Base-by-base conservation (phyloP, 129 eudicot species). In the Ambrosia trifida region DNA sequence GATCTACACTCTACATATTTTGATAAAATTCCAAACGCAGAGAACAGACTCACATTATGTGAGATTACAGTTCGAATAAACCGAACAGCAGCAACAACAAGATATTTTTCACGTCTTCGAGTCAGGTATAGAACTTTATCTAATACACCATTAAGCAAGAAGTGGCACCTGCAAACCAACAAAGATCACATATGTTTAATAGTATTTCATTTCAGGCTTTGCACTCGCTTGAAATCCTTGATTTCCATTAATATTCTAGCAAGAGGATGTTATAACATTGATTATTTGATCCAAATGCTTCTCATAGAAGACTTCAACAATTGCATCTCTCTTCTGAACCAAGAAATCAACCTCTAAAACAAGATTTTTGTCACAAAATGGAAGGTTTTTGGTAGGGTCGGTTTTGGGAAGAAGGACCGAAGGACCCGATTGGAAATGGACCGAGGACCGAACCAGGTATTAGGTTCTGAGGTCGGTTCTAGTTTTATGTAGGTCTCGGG, bases 121-220 rank as follows among this genome's bases (percentile, higher is more conserved):
- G 98, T 87, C 74, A 94, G 76, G 72, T 57, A 62, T 70, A 94
- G 32, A 72, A 94, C 90, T 80, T 90, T 94, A 77, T 84, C 96
- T 44, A 94, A 76, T 12, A 72, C 82, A 57, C 85, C 88, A 70
- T 82, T 88, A 51, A 84, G 85, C 80, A 91, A 89, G 72, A 91
- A 91, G 78, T 82, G 76, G 83, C 89, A 84, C 83, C 97, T 91
- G 85, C 69, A 79, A 65, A 57, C 63, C 20, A 65, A 28, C 75
- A 24, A 16, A 16, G 85, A 70, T 94, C 98, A 72, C 96, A 89
- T 35, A 90, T 85, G 80, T 80, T 87, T 45, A 85, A 33, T 41
- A 94, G 84, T 80, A 94, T 87, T 65, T n/a, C n/a, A n/a, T n/a
- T n/a, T 94, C 98, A 28, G 98, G 97, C 81, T 84, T 94, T 66